phyloP scores from a whole-genome alignment of 1,284 basidiomycete species.

The Cryptococcus sp. region DNA sequence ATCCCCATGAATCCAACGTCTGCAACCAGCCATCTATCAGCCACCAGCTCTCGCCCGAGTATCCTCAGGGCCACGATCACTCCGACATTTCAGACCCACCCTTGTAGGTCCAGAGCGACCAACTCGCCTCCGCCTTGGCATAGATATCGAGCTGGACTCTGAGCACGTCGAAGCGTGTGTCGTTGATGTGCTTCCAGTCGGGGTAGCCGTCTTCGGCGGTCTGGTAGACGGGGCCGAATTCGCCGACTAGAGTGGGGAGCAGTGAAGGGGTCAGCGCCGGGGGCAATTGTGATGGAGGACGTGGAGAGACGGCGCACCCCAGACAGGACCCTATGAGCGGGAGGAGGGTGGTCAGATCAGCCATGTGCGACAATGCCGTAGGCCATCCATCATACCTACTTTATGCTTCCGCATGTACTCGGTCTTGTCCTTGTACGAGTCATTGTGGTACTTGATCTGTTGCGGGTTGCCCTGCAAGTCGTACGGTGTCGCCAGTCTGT shows the following conservation, averaged over 20 bases:
- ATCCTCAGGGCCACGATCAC: not conserved
- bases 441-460: conserved; percentile 54
- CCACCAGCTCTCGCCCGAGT: not conserved
- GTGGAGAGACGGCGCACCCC: conserved; percentile 6
- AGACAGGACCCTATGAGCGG: conserved; percentile 12
- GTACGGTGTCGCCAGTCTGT: not conserved
- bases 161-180: conserved; percentile 62
- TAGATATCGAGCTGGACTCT: conserved; percentile 72
- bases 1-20: conserved; percentile 78
- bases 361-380: no score
- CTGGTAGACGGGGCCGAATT: conserved; percentile 56
- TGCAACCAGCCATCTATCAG: conserved; percentile 58
- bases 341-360: not conserved
- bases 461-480: conserved; percentile 50
- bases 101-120: conserved; percentile 83
- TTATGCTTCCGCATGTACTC: conserved; percentile 31
- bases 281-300: not conserved
- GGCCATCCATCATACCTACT: not conserved
- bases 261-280: not conserved
- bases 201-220: conserved; percentile 32
- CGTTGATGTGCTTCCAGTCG: conserved; percentile 61
- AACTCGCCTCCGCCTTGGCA: conserved; percentile 59
- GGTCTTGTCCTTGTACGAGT: conserved; percentile 60
- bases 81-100: conserved; percentile 8
- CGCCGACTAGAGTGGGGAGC: conserved; percentile 49